Percentiles rank a stretch among this genome's conserved stretches.
These are phyloP conservation scores for Eucalyptus victrix DNA, from an alignment of 345 rosid genomes.

Conservation along the genomic window DNA sequence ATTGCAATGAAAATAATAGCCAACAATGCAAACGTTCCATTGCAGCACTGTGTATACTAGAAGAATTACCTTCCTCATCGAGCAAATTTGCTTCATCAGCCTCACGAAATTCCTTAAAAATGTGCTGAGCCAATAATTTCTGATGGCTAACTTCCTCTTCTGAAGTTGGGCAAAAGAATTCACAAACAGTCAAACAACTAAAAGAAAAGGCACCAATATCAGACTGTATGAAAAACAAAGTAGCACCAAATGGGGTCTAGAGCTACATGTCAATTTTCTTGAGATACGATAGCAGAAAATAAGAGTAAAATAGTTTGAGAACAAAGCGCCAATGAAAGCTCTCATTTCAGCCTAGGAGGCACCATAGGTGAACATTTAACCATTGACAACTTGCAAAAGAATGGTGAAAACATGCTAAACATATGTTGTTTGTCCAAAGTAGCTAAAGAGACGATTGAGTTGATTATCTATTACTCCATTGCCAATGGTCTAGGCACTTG, in stretches of 20 bases:
- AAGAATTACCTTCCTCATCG: constrained; percentile 46
- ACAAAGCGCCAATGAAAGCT: background rate
- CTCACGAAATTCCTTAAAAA: constrained; percentile 26
- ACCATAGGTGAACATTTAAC: background rate
- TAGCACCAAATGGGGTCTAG: background rate
- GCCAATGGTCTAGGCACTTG: background rate
- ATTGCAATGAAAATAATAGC: background rate
- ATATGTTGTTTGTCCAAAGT: background rate
- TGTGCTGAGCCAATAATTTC: constrained; percentile 21
- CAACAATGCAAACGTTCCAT: background rate
- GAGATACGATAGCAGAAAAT: background rate
- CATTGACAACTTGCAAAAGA: background rate
- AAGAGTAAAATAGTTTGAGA: background rate
- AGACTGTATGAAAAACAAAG: background rate
- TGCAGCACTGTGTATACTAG: background rate
- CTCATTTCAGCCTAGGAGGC: background rate
- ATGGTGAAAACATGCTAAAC: background rate
- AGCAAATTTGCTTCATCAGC: constrained; percentile 60
- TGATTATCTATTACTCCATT: background rate
- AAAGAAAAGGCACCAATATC: background rate
- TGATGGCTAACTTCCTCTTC: constrained; percentile 25
- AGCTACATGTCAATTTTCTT: background rate
- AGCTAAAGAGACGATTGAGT: background rate
- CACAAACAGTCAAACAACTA: background rate
- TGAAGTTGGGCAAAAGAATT: background rate